Evolutionary conservation across 176 grass and related monocot genomes (phyloP), one percentile per base, ranked within the genome.

Genomic region (Carex pumila): DNA sequence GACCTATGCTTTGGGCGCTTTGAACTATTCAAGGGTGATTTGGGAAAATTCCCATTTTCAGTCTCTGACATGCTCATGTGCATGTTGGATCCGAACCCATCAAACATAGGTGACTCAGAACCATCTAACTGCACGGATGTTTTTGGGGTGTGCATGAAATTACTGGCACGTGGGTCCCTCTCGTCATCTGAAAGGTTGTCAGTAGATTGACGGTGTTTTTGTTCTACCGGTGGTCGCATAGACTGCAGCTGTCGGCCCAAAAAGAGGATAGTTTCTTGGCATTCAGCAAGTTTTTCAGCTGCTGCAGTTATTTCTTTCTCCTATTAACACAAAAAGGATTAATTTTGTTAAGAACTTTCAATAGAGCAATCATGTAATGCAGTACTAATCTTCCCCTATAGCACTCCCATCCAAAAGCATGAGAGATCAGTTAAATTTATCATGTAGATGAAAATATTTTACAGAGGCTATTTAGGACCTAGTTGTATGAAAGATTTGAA

Each of bases 211-310:
- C 82, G 57, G 84, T 91, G 92, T 72, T 89, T 62, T 55, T 85
- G 79, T 79, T 94, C 97, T 29, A 81, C 58, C 62, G 91, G 90
- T 34, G 97, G 93, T 45, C 91, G 97, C 83, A 99, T 80, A 31
- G 93, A 19, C 90, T 99, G 97, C 50, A 99, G 86, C 77, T 99
- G 97, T 19, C 91, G 88, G 57, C 97, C 93, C 77, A 99, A 91
- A 71, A 99, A 84, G 73, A 99, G 55, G 21, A 99, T 99, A 0
- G 93, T 99, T 83, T 99, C 97, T 83, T 99, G 97, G 88, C 97
- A 99, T 77, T 99, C 93, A 9, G 88, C 90, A 62, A 99, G 91
- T 85, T 96, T 99, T 79, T 99, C 97, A 70, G 97, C 91, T 77
- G 97, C 97, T 32, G 97, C 86, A 21, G 88, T 78, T 84, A 99